phyloP scores from a whole-genome alignment of 805 yeast species.

The Blastobotrys terrestris region DNA sequence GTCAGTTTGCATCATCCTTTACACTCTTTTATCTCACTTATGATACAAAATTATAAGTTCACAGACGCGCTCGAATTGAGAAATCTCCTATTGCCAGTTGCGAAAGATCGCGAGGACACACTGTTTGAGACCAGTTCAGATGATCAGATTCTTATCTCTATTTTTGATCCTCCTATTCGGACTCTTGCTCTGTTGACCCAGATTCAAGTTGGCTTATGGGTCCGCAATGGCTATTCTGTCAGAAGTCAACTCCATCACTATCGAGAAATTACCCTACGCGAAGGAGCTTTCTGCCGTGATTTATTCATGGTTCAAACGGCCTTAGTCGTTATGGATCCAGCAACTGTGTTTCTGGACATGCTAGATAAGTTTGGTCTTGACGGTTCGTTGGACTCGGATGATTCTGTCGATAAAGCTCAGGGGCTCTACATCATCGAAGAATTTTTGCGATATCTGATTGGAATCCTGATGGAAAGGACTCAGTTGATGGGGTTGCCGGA shows the following conservation, averaged over 20 bases:
- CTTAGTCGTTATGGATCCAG: conserved; percentile 51
- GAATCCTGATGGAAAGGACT: conserved; percentile 59
- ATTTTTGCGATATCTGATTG: conserved; percentile 60
- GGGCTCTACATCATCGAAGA: conserved; percentile 72
- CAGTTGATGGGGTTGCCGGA: conserved; percentile 47
- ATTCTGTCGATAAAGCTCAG: conserved; percentile 36
- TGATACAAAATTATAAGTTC: conserved; percentile 47
- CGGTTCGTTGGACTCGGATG: conserved; percentile 14
- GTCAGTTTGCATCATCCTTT: conserved; percentile 77
- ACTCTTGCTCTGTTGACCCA: conserved; percentile 75
- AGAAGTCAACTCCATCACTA: conserved; percentile 75
- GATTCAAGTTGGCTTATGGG: conserved; percentile 88
- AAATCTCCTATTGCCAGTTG: conserved; percentile 13
- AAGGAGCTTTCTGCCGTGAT: conserved; percentile 76
- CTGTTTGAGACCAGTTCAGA: not conserved
- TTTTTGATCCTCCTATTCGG: conserved; percentile 72
- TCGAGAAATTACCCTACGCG: conserved; percentile 70
- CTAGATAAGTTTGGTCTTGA: conserved; percentile 64
- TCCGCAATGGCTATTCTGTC: conserved; percentile 81
- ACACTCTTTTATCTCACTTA: conserved; percentile 66
- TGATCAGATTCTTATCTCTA: conserved; percentile 11
- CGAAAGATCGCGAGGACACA: not conserved
- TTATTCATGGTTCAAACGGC: conserved; percentile 60
- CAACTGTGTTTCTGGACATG: conserved; percentile 49
- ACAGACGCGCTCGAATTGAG: conserved; percentile 21